Conservation (phyloP, 108 stramenopile genomes). For the Skeletonema tropicum region DNA sequence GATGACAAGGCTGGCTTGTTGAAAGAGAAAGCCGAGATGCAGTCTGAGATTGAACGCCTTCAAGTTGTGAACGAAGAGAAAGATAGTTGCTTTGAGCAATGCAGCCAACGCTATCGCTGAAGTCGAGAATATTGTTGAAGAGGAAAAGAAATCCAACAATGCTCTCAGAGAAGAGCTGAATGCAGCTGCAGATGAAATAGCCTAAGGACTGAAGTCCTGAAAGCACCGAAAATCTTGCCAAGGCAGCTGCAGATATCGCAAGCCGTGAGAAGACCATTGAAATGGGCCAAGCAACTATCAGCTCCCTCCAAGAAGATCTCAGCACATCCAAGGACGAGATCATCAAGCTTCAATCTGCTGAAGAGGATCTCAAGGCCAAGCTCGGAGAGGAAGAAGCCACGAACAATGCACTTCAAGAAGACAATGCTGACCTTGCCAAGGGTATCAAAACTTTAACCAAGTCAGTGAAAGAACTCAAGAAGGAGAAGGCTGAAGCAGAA, state of each 20-base stretch:
- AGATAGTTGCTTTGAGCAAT: background rate
- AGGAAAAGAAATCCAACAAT: too few species aligned
- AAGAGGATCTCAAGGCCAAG: background rate
- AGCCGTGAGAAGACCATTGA: background rate
- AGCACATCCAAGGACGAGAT: background rate
- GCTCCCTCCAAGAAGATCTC: background rate
- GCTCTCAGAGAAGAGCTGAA: background rate
- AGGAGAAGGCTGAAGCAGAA: constrained; percentile 4
- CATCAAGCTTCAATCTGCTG: background rate
- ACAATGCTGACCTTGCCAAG: background rate
- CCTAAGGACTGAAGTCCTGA: background rate
- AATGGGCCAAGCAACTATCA: background rate
- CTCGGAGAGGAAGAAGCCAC: background rate
- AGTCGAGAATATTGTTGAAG: background rate
- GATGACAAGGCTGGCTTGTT: background rate
- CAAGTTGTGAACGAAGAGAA: background rate
- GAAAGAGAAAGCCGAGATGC: background rate
- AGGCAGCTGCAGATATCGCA: background rate
- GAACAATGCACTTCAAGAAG: background rate
- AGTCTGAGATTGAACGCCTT: background rate
- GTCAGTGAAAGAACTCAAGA: constrained; percentile 11
- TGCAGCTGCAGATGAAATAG: background rate
- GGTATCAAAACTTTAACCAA: background rate
- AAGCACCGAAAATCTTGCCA: background rate
- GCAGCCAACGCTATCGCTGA: background rate